Percentiles rank a stretch among this genome's conserved stretches.
These are phyloP conservation scores for Ceratobasidium sp. DNA, from an alignment of 1,284 basidiomycete species.

Conservation along the genomic window DNA sequence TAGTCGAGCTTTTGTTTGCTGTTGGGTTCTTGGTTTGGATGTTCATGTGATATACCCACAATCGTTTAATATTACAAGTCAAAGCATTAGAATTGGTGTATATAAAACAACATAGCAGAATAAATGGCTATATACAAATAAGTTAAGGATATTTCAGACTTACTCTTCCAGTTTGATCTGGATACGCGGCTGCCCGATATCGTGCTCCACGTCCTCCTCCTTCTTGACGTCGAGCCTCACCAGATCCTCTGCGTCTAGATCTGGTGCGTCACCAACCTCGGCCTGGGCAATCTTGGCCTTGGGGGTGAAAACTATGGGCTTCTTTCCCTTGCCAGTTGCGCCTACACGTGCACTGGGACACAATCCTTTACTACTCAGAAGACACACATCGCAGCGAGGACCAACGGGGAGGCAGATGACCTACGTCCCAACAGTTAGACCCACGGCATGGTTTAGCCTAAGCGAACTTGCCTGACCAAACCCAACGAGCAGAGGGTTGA, in stretches of 20 bases:
- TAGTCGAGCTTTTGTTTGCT: background rate
- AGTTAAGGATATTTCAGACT: background rate
- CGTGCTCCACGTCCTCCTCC: background rate
- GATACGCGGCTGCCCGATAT: slow-evolving; percentile 16
- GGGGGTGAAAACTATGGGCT: background rate
- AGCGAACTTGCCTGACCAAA: slow-evolving; percentile 78
- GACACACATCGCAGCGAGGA: slow-evolving; percentile 82
- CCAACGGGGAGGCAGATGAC: slow-evolving; percentile 82
- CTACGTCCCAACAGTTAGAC: slow-evolving; percentile 49
- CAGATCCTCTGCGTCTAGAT: background rate
- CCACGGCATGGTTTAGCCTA: slow-evolving; percentile 1
- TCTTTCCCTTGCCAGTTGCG: slow-evolving; percentile 7
- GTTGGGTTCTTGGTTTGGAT: background rate
- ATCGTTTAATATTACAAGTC: slow-evolving; percentile 8
- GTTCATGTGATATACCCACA: background rate
- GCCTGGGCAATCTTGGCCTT: background rate
- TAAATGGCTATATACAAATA: slow-evolving; percentile 26
- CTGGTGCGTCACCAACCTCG: background rate
- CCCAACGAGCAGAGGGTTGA: slow-evolving; percentile 89
- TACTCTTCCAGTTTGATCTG: slow-evolving; percentile 23
- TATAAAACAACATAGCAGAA: background rate
- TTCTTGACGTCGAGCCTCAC: background rate
- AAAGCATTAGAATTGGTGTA: background rate
- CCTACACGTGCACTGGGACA: slow-evolving; percentile 65
- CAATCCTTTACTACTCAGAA: slow-evolving; percentile 58